Percentiles rank a stretch among this genome's conserved stretches.
Evolutionary conservation across 176 grass and related monocot genomes (phyloP).

Genomic region (barley (Hordeum vulgare)): DNA sequence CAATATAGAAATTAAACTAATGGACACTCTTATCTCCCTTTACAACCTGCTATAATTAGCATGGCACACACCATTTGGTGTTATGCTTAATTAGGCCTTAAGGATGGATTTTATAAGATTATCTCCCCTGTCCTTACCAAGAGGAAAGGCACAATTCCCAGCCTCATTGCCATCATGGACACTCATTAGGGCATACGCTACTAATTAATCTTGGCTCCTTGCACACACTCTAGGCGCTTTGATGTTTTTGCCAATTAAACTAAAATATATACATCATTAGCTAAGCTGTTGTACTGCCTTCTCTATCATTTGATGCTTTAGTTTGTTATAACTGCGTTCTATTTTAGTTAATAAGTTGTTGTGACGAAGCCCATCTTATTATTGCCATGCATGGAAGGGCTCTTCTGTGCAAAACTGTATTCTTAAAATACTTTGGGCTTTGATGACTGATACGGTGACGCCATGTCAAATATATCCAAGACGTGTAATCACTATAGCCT

Average conservation of each 20-base stretch:
- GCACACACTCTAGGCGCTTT: not conserved
- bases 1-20: not conserved
- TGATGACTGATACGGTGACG: not conserved
- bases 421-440: not conserved
- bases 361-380: not conserved
- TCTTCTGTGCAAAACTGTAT: not conserved
- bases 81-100: conserved; percentile 7
- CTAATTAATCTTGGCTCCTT: conserved; percentile 20
- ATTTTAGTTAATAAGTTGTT: not conserved
- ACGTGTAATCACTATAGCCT: not conserved
- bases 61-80: not conserved
- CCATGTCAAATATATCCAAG: not conserved
- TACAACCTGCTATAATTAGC: conserved; percentile 18
- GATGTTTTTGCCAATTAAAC: conserved; percentile 8
- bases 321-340: not conserved
- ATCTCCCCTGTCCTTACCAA: conserved; percentile 28
- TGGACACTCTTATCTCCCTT: not conserved
- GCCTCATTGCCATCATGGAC: conserved; percentile 40
- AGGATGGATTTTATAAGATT: conserved; percentile 27
- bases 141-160: conserved; percentile 26
- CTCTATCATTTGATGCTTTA: conserved; percentile 41
- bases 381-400: not conserved
- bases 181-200: conserved; percentile 40
- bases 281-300: conserved; percentile 16
- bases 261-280: conserved; percentile 16